These are phyloP conservation scores for Calocybe cyanea DNA, from an alignment of 768 basidiomycete species.

Conservation along the genomic window DNA sequence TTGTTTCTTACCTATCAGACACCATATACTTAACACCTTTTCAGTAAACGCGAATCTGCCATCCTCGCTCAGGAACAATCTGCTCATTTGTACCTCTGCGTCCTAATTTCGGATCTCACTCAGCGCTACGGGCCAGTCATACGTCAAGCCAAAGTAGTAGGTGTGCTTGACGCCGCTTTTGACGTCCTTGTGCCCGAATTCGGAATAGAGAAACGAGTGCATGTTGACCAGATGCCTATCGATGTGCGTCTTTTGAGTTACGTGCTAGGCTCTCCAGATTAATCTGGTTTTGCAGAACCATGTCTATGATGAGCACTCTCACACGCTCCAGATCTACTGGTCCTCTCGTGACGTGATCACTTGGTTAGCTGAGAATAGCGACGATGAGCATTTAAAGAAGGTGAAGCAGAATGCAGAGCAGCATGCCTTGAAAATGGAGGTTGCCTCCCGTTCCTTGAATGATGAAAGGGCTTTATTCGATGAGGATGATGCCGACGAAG, in stretches of 20 bases:
- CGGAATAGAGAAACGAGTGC: slow-evolving; percentile 97
- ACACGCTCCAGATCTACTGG: slow-evolving; percentile 95
- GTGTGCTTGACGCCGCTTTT: slow-evolving; percentile 96
- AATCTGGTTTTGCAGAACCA: slow-evolving; percentile 88
- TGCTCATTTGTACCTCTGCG: slow-evolving; percentile 90
- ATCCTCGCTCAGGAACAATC: slow-evolving; percentile 94
- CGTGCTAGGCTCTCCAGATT: too few relatives aligned
- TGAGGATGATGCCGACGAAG: slow-evolving; percentile 80
- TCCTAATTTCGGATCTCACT: slow-evolving; percentile 91
- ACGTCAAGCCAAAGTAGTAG: slow-evolving; percentile 91
- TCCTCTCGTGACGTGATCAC: slow-evolving; percentile 90
- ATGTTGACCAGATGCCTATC: slow-evolving; percentile 98
- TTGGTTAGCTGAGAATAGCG: slow-evolving; percentile 93
- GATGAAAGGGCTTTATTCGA: slow-evolving; percentile 89
- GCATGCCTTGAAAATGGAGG: slow-evolving; percentile 89
- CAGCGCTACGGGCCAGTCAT: slow-evolving; percentile 93
- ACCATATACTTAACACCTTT: slow-evolving; percentile 6
- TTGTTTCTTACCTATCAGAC: neutral
- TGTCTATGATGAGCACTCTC: slow-evolving; percentile 92
- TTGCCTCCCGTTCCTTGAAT: slow-evolving; percentile 77
- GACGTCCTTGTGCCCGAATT: slow-evolving; percentile 96
- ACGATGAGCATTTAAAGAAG: slow-evolving; percentile 94
- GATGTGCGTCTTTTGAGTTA: too few relatives aligned
- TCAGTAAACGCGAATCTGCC: slow-evolving; percentile 88
- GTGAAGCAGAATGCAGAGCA: slow-evolving; percentile 92